phyloP scores from a whole-genome alignment of 495 filamentous ascomycete genomes.

The Podospora sp. region DNA sequence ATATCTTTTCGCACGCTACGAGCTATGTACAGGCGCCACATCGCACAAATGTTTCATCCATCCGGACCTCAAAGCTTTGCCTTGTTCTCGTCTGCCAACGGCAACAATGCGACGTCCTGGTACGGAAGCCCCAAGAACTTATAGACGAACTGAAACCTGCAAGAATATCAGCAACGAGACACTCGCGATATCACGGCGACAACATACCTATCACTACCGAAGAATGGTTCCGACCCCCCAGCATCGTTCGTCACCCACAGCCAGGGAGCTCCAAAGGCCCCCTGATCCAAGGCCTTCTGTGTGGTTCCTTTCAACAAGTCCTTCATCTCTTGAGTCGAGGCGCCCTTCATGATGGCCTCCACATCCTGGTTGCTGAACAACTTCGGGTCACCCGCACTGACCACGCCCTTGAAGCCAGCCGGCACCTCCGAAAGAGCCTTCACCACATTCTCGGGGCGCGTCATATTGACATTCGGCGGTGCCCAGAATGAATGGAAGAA shows the following conservation, averaged over 20 bases:
- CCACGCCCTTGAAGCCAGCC: constrained; percentile 16
- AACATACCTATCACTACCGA: constrained; percentile 71
- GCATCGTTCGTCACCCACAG: constrained; percentile 65
- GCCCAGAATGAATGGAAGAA: constrained; percentile 47
- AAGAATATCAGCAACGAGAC: not conserved
- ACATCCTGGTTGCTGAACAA: constrained; percentile 43
- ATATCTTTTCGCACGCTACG: not conserved
- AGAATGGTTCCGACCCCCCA: constrained; percentile 68
- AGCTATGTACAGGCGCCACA: not conserved
- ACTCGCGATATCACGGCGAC: constrained; percentile 12
- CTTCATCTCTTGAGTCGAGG: constrained; percentile 57
- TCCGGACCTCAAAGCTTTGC: constrained; percentile 35
- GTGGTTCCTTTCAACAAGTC: constrained; percentile 60
- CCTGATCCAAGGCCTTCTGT: constrained; percentile 58
- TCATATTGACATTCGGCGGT: constrained; percentile 39
- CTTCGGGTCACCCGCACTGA: not conserved
- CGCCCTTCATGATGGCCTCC: constrained; percentile 53
- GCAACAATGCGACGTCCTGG: constrained; percentile 37
- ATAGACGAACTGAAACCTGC: constrained; percentile 45
- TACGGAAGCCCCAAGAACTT: constrained; percentile 45
- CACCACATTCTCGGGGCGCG: constrained; percentile 26
- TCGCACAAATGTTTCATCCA: not conserved
- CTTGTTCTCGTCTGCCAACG: constrained; percentile 19
- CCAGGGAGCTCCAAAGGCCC: constrained; percentile 78
- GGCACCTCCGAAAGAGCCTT: constrained; percentile 33